A percentile compares a stretch with the other conserved stretches of the same genome.
Conservation (phyloP, 192 early-diverging fungal genomes). For the Rhizoclosmatium sp. region DNA sequence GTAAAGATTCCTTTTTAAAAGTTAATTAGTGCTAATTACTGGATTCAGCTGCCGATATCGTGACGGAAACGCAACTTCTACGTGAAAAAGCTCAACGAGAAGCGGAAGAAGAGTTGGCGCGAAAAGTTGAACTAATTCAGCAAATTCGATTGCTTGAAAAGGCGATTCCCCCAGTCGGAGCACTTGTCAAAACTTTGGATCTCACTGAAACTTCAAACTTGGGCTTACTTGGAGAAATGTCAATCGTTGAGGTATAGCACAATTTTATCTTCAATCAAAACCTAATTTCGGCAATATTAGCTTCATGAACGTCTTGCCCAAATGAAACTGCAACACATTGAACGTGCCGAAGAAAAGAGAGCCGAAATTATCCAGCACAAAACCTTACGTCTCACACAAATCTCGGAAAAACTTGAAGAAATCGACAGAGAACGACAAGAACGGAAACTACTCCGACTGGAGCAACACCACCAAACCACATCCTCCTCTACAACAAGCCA, state of each 20-base stretch:
- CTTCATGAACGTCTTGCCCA: slow-evolving; percentile 59
- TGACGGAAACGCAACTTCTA: slow-evolving; percentile 38
- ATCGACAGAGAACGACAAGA: slow-evolving; percentile 52
- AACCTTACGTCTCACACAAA: slow-evolving; percentile 25
- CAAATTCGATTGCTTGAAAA: slow-evolving; percentile 63
- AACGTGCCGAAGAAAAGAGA: slow-evolving; percentile 44
- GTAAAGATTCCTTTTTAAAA: slow-evolving; percentile 9
- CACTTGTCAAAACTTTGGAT: slow-evolving; percentile 52
- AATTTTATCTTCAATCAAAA: background rate
- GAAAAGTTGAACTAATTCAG: slow-evolving; percentile 59
- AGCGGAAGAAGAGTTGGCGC: slow-evolving; percentile 48
- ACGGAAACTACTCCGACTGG: slow-evolving; percentile 29
- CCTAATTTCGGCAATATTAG: slow-evolving; percentile 37
- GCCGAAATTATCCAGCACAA: slow-evolving; percentile 49
- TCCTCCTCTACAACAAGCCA: too few species aligned
- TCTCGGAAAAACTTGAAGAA: slow-evolving; percentile 51
- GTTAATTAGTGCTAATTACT: background rate
- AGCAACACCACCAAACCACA: background rate
- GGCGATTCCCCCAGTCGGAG: slow-evolving; percentile 48
- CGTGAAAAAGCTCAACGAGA: slow-evolving; percentile 44
- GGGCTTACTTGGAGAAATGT: slow-evolving; percentile 65
- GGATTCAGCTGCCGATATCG: slow-evolving; percentile 44
- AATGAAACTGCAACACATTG: slow-evolving; percentile 33
- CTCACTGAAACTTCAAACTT: slow-evolving; percentile 54
- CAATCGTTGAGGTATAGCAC: slow-evolving; percentile 52